phyloP scores from a whole-genome alignment of 73 alveolate species.

The Paramecium pentaurelia region DNA sequence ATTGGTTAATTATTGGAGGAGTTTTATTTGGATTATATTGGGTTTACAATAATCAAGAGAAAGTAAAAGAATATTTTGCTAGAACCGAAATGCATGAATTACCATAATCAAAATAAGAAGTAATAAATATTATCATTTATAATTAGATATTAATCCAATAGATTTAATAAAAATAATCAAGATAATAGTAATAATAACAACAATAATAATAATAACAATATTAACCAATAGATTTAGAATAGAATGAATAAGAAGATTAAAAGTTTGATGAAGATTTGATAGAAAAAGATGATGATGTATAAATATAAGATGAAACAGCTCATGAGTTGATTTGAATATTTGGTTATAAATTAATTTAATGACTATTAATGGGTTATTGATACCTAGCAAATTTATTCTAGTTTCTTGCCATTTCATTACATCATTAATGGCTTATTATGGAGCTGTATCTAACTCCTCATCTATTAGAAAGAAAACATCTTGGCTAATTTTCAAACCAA shows the following conservation, averaged over 20 bases:
- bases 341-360: not conserved
- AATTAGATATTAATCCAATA: not conserved
- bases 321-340: slow-evolving; percentile 29
- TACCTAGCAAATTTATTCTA: slow-evolving; percentile 36
- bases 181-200: not conserved
- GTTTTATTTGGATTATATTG: not conserved
- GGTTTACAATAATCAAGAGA: slow-evolving; percentile 9
- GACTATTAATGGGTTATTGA: not conserved
- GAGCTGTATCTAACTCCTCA: not conserved
- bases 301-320: not conserved
- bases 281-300: slow-evolving; percentile 33
- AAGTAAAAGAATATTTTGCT: not conserved
- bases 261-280: slow-evolving; percentile 43
- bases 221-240: slow-evolving; percentile 27
- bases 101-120: slow-evolving; percentile 36
- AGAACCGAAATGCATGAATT: not conserved
- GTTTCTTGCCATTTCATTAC: not conserved
- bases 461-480: slow-evolving; percentile 16
- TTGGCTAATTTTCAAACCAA: not conserved
- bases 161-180: not conserved
- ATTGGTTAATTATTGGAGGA: not conserved
- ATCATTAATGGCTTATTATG: not conserved
- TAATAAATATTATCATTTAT: not conserved
- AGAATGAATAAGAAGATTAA: slow-evolving; percentile 13
- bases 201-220: not conserved